Base-by-base conservation (phyloP, 2,329 filamentous ascomycete species). In the Sphaerulina populicola region DNA sequence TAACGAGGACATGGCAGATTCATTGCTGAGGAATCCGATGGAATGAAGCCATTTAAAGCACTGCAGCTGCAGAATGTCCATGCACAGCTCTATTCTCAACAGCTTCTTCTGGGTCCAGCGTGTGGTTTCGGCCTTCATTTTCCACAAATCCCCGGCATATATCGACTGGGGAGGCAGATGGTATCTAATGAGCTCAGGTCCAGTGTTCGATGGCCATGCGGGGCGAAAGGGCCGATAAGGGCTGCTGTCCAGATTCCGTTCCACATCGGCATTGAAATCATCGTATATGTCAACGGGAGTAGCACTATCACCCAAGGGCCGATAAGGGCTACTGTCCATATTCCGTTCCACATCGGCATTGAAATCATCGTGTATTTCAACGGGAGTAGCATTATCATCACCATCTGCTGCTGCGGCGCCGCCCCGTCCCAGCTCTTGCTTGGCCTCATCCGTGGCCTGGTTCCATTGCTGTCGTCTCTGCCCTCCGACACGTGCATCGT, bases 401-500 rank as follows among this genome's bases (percentile, higher is more conserved):
- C 51, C 47, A 14, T 33, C 21, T 12, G 23, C 21, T 12, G 23
- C 23, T 6, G 23, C 23, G 23, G 4, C 23, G 23, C 9, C 35
- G n/a, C 44, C 49, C 37, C 47, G 38, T 31, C 66, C 68, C 54
- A 81, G 58, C 47, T 75, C 74, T 51, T 72, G 68, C 52, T 72
- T 75, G 6, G 77, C 75, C 47, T 78, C 72, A 27, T 77, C 75
- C 57, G 87, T 77, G 51, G 78, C 77, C 15, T 68, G 64, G 49
- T 88, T 82, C 71, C 85, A 79, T 57, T 82, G 76, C 55, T 72
- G 73, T 42, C 77, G 23, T 55, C 79, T 73, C 37, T 72, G 71
- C 48, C 79, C 73, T 64, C 87, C 86, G 29, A 70, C 65, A 27
- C 73, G 71, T 5, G 78, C 77, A 64, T 88, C 85, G 29, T 78